phyloP scores from a whole-genome alignment of 805 yeast genomes.

The Wickerhamomyces tratensis region DNA sequence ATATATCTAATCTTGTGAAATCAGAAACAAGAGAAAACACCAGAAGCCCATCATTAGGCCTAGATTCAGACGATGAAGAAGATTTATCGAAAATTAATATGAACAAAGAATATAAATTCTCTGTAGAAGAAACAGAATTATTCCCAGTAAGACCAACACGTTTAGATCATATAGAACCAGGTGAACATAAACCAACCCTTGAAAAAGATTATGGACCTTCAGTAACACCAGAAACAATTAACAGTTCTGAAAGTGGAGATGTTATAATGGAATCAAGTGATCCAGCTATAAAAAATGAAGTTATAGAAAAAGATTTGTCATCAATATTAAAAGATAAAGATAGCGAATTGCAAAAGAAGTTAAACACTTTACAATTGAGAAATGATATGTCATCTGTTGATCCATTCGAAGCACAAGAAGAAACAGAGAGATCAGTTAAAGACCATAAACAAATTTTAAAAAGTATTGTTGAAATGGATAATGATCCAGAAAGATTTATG shows the following conservation, averaged over 20 bases:
- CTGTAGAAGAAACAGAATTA: slow-evolving; percentile 38
- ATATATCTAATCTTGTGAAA: slow-evolving; percentile 23
- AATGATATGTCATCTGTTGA: slow-evolving; percentile 21
- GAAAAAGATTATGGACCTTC: slow-evolving; percentile 21
- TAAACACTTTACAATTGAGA: slow-evolving; percentile 18
- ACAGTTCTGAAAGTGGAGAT: slow-evolving; percentile 3
- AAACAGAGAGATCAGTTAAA: slow-evolving; percentile 21
- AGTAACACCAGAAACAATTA: slow-evolving; percentile 18
- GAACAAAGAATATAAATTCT: slow-evolving; percentile 46
- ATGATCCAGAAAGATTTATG: slow-evolving; percentile 24
- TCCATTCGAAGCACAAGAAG: slow-evolving; percentile 25
- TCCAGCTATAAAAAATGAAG: slow-evolving; percentile 13
- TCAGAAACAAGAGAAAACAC: slow-evolving; percentile 14
- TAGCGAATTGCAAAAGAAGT: slow-evolving; percentile 16
- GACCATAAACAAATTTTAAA: slow-evolving; percentile 30
- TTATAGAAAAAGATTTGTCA: slow-evolving; percentile 8
- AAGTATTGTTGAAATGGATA: slow-evolving; percentile 17
- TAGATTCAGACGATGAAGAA: slow-evolving; percentile 26
- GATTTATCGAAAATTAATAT: slow-evolving; percentile 42
- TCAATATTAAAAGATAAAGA: slow-evolving; percentile 15
- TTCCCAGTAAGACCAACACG: slow-evolving; percentile 69
- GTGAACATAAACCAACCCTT: slow-evolving; percentile 43
- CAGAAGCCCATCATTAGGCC: slow-evolving; percentile 16
- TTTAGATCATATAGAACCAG: slow-evolving; percentile 30
- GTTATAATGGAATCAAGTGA: slow-evolving; percentile 1